Evolutionary conservation across 805 yeast species (phyloP), one percentile per base, ranked within the genome.

Genomic region (Ogataea henricii): DNA sequence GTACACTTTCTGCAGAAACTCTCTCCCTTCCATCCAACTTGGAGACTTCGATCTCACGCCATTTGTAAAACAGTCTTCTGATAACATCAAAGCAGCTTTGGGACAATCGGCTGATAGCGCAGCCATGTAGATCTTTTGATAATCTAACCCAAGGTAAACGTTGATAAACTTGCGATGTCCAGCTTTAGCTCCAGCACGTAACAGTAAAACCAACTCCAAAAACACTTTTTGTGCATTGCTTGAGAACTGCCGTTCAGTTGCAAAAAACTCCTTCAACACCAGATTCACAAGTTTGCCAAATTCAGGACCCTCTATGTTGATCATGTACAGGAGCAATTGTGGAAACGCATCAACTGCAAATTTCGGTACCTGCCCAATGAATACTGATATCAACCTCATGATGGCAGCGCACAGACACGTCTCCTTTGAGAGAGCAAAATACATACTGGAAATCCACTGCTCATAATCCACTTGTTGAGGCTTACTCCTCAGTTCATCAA

Each of bases 81-180:
- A 65, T 3, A 81, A 47, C 72, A 81, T 59, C 32, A 78, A 58
- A 0, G 81, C 71, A 1, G 81, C 67, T 47, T 72, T 71, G 23
- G 71, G 68, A 39, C 66, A 62, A 5, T 64, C 63, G 8, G 64
- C 62, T 5, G 56, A 48, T 3, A 65, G 47, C 1, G 80, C 73
- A 4, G 71, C 56, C 10, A 56, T 25, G 47, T 60, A 70, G 2
- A 73, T 53, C 2, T 40, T 32, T 1, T 46, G 43, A 5, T 65
- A 50, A 41, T 73, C 68, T n/a, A 77, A 46, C 0, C 52, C 51
- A 9, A 54, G 44, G 44, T 65, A 72, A 3, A 72, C 59, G 1
- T 47, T 50, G 6, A 51, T 47, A 48, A 70, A 78, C 5, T 48
- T 54, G 2, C 55, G 49, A 2, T 56, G 43, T 2, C 61, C 60